Conservation (phyloP, 805 yeast species). For the Candida boleticola region DNA sequence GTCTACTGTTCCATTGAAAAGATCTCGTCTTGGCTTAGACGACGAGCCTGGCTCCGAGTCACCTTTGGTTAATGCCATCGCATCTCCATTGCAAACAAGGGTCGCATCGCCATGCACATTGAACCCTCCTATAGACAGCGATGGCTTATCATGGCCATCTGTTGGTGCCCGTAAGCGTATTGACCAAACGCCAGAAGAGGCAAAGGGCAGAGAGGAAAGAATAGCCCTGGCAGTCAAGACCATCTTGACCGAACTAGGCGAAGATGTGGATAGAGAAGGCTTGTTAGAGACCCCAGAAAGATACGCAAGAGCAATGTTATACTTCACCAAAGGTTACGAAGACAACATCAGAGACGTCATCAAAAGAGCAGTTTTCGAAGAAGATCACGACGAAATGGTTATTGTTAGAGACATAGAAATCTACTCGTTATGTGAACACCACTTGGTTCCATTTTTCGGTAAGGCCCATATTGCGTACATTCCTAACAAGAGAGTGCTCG, state of each 20-base stretch:
- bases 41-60: neutral
- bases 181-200: conserved; percentile 66
- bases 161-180: conserved; percentile 77
- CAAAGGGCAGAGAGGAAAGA: conserved; percentile 62
- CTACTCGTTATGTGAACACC: conserved; percentile 94
- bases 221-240: conserved; percentile 83
- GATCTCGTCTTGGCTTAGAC: conserved; percentile 9
- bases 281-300: conserved; percentile 91
- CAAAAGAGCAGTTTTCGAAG: conserved; percentile 94
- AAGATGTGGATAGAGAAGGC: conserved; percentile 87
- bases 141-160: conserved; percentile 94
- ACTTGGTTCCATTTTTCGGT: conserved; percentile 95
- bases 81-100: conserved; percentile 64
- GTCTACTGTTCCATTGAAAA: conserved; percentile 21
- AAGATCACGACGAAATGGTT: conserved; percentile 99
- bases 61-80: neutral
- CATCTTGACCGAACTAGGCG: conserved; percentile 82
- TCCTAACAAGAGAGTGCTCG: conserved; percentile 90
- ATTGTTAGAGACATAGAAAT: conserved; percentile 93
- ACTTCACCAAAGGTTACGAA: conserved; percentile 94
- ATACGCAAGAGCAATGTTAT: conserved; percentile 95
- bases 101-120: conserved; percentile 82
- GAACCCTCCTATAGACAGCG: conserved; percentile 83
- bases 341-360: conserved; percentile 90
- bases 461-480: conserved; percentile 98